phyloP scores from a whole-genome alignment of 2,329 filamentous ascomycete genomes.

The Epichloe uncinata region DNA sequence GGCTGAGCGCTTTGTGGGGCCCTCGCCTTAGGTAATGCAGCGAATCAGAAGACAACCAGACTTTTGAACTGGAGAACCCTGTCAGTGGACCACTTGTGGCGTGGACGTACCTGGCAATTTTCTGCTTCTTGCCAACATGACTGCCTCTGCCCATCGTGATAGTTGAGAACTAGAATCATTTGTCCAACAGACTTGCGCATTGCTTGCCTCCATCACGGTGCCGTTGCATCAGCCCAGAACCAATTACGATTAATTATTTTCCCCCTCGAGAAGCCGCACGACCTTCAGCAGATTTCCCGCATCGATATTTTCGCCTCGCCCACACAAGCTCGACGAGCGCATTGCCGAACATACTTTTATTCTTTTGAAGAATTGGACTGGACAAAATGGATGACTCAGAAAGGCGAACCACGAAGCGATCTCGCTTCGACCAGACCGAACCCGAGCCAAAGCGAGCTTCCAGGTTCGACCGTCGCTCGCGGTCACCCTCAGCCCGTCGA shows the following conservation, averaged over 20 bases:
- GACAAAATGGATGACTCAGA: slow-evolving; percentile 58
- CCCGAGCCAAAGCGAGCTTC: slow-evolving; percentile 64
- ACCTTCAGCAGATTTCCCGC: background rate
- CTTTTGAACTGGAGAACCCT: background rate
- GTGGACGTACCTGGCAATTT: background rate
- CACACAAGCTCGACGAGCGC: background rate
- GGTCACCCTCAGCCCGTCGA: slow-evolving; percentile 59
- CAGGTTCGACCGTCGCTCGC: slow-evolving; percentile 83
- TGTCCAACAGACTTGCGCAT: no score
- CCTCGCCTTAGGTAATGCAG: no score
- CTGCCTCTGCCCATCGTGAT: background rate
- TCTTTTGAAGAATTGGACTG: background rate
- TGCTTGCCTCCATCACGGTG: no score
- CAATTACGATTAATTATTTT: background rate
- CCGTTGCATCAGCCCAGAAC: background rate
- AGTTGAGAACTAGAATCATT: no score
- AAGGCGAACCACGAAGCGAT: slow-evolving; percentile 61
- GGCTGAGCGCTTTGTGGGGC: no score
- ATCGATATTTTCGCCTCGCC: background rate
- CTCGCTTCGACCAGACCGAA: slow-evolving; percentile 87
- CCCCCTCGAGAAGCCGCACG: background rate
- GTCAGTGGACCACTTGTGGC: background rate
- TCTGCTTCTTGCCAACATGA: background rate
- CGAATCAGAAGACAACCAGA: no score
- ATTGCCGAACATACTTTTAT: background rate